Conservation (phyloP, 768 basidiomycete species). For the Boletus rubescentipes region DNA sequence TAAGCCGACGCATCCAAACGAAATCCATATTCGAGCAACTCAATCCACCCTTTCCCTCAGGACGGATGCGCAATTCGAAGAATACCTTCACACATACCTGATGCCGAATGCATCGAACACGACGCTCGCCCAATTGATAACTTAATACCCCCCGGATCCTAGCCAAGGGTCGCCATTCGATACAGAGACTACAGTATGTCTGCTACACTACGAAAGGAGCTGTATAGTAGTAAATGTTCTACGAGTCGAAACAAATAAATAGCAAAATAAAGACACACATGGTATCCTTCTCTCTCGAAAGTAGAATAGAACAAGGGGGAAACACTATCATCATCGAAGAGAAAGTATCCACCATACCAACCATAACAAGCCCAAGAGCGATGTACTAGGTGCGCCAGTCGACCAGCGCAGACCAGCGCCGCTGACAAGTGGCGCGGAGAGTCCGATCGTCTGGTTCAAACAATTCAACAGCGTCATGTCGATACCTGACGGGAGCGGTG, state of each 20-base stretch:
- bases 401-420: slow-evolving; percentile 24
- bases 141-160: slow-evolving; percentile 39
- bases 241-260: not conserved
- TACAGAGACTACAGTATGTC: no score
- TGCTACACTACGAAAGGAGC: no score
- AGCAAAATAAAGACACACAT: not conserved
- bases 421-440: slow-evolving; percentile 55
- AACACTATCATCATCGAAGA: not conserved
- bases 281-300: not conserved
- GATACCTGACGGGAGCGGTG: slow-evolving; percentile 52
- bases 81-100: slow-evolving; percentile 7
- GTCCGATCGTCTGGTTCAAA: slow-evolving; percentile 61
- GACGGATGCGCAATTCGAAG: not conserved
- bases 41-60: not conserved
- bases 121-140: slow-evolving; percentile 28
- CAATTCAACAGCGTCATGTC: slow-evolving; percentile 52
- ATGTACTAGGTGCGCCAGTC: not conserved
- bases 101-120: slow-evolving; percentile 26
- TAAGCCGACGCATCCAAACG: not conserved
- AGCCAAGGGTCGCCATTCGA: slow-evolving; percentile 52
- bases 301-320: not conserved
- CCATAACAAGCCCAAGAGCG: slow-evolving; percentile 17
- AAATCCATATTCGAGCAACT: not conserved
- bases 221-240: no score
- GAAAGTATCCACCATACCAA: slow-evolving; percentile 17